phyloP scores from a whole-genome alignment of 129 eudicot genomes.

The Glebionis coronaria region DNA sequence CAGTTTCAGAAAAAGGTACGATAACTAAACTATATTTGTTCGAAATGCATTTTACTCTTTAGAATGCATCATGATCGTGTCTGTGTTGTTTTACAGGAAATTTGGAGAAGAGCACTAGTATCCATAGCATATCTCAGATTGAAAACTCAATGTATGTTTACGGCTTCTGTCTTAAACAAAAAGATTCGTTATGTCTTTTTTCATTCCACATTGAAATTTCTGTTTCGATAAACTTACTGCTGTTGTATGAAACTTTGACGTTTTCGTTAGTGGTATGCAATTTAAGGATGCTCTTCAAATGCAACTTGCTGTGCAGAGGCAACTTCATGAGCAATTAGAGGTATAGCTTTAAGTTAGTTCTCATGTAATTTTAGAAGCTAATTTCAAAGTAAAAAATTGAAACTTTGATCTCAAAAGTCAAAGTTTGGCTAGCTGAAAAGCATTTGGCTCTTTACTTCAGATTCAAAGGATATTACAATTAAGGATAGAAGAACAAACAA shows the following conservation, averaged over 20 bases:
- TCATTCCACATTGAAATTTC: not conserved
- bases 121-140: conserved; percentile 34
- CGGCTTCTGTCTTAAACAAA: not conserved
- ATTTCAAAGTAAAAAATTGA: too few relatives aligned
- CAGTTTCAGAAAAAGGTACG: conserved; percentile 76
- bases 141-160: conserved; percentile 50
- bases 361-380: too few relatives aligned
- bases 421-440: not conserved
- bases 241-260: not conserved
- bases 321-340: conserved; percentile 84
- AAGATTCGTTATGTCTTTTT: not conserved
- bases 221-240: not conserved
- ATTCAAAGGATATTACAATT: conserved; percentile 61
- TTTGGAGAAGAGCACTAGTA: conserved; percentile 38
- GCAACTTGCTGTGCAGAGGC: conserved; percentile 73
- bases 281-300: conserved; percentile 67
- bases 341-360: conserved; percentile 20
- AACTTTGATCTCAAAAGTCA: too few relatives aligned
- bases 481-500: conserved; percentile 73
- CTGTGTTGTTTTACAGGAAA: conserved; percentile 35
- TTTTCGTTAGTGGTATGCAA: conserved; percentile 50
- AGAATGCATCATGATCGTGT: not conserved
- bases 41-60: not conserved
- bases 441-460: conserved; percentile 18
- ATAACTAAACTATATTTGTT: not conserved